A percentile compares a stretch with the other conserved stretches of the same genome.
Conservation (phyloP, 1,139 yeast genomes). For the Suhomyces ambrosiae region DNA sequence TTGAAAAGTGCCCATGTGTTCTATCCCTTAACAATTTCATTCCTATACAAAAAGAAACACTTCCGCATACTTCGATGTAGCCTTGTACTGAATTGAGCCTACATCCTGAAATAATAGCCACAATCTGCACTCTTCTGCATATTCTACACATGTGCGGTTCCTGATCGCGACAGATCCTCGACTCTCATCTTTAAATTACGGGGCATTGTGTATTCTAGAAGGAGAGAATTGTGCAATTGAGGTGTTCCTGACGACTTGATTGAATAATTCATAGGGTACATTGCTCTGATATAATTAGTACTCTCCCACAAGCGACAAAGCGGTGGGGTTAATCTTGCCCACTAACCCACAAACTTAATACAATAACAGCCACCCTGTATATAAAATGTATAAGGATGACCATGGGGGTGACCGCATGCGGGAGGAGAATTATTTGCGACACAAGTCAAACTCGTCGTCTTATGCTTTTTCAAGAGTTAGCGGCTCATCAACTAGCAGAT, state of each 20-base stretch:
- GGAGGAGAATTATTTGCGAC: neutral
- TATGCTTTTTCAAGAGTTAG: too few relatives aligned
- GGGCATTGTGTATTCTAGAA: too few relatives aligned
- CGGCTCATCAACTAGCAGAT: too few relatives aligned
- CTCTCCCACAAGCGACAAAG: too few relatives aligned
- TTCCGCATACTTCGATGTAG: neutral
- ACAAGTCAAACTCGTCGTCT: too few relatives aligned
- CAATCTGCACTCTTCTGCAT: neutral
- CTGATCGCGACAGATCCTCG: neutral
- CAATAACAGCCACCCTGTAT: slow-evolving; percentile 1
- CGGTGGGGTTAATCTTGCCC: too few relatives aligned
- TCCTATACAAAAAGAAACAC: slow-evolving; percentile 3
- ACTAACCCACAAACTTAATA: too few relatives aligned
- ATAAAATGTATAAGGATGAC: neutral
- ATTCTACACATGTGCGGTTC: neutral
- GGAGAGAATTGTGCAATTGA: too few relatives aligned
- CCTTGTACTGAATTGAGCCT: neutral
- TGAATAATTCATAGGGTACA: too few relatives aligned
- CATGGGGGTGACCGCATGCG: neutral
- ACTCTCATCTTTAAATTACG: too few relatives aligned
- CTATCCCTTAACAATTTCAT: neutral
- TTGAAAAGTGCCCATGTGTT: slow-evolving; percentile 6
- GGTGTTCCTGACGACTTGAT: too few relatives aligned
- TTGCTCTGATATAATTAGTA: too few relatives aligned
- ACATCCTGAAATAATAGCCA: neutral